Base-by-base conservation (phyloP, 768 basidiomycete genomes). In the Rhodosporidiobolus sp. region DNA sequence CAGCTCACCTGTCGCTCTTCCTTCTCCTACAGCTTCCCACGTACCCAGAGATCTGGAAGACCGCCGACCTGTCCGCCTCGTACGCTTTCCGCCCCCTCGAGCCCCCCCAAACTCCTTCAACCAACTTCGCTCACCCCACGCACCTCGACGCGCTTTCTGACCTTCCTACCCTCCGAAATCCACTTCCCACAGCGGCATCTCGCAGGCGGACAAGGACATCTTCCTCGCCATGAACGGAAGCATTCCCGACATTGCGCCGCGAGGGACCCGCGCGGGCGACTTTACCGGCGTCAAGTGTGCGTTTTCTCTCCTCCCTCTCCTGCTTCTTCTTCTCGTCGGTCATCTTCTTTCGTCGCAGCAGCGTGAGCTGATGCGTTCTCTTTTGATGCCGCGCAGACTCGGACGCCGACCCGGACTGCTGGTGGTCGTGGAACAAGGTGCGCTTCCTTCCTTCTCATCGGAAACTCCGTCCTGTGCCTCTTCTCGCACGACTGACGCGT, bases 321-420 rank as follows among this genome's bases (percentile, higher is more conserved):
- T 46, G 1, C 3, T 38, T 26, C n/a, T n/a, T n/a, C n/a, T n/a
- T n/a, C n/a, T n/a, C n/a, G n/a, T n/a, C n/a, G n/a, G n/a, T n/a
- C n/a, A n/a, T n/a, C n/a, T n/a, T n/a, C n/a, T n/a, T n/a, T n/a
- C n/a, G n/a, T n/a, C n/a, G n/a, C n/a, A n/a, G n/a, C n/a, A n/a
- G n/a, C n/a, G n/a, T n/a, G n/a, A n/a, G n/a, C 22, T 6, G 38
- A 43, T 24, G 16, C 14, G 8, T 19, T 11, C 34, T 14, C 12
- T 24, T 28, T 38, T 24, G 52, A 48, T 45, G 56, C 55, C 65
- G 10, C 55, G 58, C 46, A 77, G 58, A 32, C 79, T 76, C 73
- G 43, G 58, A 66, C 34, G 28, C 72, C 0, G 81, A 82, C 68
- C 79, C 79, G 3, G 81, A 82, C 63, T 83, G 82, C 72, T 83